Percentiles rank a stretch among this genome's conserved stretches.
These are phyloP conservation scores for Trichoderma reesei DNA, from an alignment of 495 filamentous ascomycete species.

Conservation along the genomic window DNA sequence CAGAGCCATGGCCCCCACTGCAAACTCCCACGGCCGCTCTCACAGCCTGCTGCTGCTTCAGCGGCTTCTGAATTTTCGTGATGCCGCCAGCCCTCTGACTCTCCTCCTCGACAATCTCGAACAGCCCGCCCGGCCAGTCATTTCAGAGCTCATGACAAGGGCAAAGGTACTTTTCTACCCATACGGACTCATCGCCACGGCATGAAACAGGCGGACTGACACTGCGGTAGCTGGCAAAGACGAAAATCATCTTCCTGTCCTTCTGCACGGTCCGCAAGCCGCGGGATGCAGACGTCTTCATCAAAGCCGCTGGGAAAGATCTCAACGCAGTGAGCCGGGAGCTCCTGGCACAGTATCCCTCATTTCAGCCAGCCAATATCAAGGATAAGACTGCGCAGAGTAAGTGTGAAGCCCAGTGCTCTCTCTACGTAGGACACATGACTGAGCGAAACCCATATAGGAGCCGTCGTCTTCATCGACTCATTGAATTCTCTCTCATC, in stretches of 20 bases:
- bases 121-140: slow-evolving; percentile 62
- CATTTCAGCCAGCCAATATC: slow-evolving; percentile 19
- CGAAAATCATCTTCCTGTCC: slow-evolving; percentile 64
- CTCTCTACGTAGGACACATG: slow-evolving; percentile 12
- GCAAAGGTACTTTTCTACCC: slow-evolving; percentile 49
- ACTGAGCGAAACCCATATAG: slow-evolving; percentile 28
- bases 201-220: slow-evolving; percentile 11
- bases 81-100: slow-evolving; percentile 77
- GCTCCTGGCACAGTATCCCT: slow-evolving; percentile 46
- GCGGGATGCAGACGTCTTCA: slow-evolving; percentile 47
- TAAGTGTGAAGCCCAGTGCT: slow-evolving; percentile 15
- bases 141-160: slow-evolving; percentile 63
- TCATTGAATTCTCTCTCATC: slow-evolving; percentile 44
- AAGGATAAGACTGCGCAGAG: slow-evolving; percentile 23
- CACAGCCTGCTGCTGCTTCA: slow-evolving; percentile 83
- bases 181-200: not conserved
- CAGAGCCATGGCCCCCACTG: not conserved
- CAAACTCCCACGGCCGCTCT: slow-evolving; percentile 58
- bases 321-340: slow-evolving; percentile 43
- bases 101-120: slow-evolving; percentile 77
- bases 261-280: slow-evolving; percentile 57
- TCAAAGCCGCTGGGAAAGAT: slow-evolving; percentile 51
- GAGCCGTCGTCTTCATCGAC: slow-evolving; percentile 54
- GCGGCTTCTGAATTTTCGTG: slow-evolving; percentile 66
- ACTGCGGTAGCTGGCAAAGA: slow-evolving; percentile 31